These are phyloP conservation scores for Spongospora subterranea DNA, from an alignment of 208 protist genomes.

Conservation along the genomic window DNA sequence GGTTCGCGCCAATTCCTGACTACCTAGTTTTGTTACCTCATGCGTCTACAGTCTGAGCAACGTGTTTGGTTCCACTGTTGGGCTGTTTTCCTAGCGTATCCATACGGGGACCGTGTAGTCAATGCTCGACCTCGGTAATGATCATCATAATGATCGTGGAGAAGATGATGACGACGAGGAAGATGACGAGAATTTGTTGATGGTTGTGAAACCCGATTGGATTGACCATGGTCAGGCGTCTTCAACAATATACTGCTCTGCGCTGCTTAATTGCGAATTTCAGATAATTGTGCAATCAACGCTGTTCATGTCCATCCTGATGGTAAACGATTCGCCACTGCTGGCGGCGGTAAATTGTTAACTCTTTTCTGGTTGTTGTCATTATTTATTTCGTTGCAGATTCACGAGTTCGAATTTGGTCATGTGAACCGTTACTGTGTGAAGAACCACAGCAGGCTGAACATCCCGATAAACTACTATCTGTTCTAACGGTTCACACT, in stretches of 20 bases:
- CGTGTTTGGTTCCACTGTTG: too few relatives aligned
- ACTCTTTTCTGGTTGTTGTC: background rate
- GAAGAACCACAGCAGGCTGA: background rate
- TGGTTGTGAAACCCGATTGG: constrained; percentile 44
- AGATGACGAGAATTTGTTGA: background rate
- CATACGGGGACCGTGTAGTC: too few relatives aligned
- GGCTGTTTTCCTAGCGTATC: too few relatives aligned
- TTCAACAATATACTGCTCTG: background rate
- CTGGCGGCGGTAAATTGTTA: background rate
- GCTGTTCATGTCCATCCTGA: constrained; percentile 5
- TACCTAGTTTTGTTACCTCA: too few relatives aligned
- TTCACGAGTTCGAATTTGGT: constrained; percentile 34
- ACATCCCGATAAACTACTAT: background rate
- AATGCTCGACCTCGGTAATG: too few relatives aligned
- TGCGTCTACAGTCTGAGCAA: too few relatives aligned
- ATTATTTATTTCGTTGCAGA: background rate
- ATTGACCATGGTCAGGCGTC: constrained; percentile 3
- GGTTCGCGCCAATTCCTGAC: too few relatives aligned
- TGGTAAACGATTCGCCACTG: background rate
- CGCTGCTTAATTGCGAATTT: background rate
- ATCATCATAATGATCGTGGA: too few relatives aligned
- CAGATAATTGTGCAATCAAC: background rate
- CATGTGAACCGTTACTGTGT: background rate
- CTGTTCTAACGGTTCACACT: constrained; percentile 20
- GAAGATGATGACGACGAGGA: constrained; percentile 12